Evolutionary conservation across 257 asterid genomes (phyloP), one percentile per base, ranked within the genome.

Genomic region (Capsicum baccatum): DNA sequence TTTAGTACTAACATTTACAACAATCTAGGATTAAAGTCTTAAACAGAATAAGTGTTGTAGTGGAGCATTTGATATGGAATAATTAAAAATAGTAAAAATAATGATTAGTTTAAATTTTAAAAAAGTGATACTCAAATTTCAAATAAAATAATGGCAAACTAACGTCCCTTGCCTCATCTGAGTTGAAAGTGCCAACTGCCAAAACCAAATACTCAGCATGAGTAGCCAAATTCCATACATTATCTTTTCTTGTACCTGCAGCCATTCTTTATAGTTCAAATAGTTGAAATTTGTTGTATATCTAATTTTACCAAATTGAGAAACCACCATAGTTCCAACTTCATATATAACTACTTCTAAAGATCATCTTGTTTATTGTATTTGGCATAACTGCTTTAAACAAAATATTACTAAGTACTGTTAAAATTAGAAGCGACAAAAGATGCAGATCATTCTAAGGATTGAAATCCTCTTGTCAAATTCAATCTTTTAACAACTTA

Each of bases 101-200:
- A 26, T 26, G 33, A 26, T 26, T 26, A 26, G 33, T 26, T 26
- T 26, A 26, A 26, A 26, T 26, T 1, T 26, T 26, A 1, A 26
- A 26, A 26, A 26, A 26, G 33, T 26, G 33, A 26, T 26, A 26
- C 33, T 26, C 33, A 26, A 26, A 26, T 26, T 26, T 26, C 33
- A 26, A 26, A 26, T 26, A 26, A 26, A 26, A 26, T 26, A 94
- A 84, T 13, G 98, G 98, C 86, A 94, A 83, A 0, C 56, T 11
- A 13, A 90, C 71, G 92, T 97, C 98, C 85, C 98, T 90, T 55
- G 98, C 84, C 90, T 92, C 83, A 78, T 97, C 98, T 0, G 99
- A 95, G 94, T 97, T 97, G 90, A 86, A 47, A 1, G 99, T 95
- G 90, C 99, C 98, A 14, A 97, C 98, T 97, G 92, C 71, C 44